Conservation (phyloP, 2,329 filamentous ascomycete genomes). For the Aspergillus awamori region DNA sequence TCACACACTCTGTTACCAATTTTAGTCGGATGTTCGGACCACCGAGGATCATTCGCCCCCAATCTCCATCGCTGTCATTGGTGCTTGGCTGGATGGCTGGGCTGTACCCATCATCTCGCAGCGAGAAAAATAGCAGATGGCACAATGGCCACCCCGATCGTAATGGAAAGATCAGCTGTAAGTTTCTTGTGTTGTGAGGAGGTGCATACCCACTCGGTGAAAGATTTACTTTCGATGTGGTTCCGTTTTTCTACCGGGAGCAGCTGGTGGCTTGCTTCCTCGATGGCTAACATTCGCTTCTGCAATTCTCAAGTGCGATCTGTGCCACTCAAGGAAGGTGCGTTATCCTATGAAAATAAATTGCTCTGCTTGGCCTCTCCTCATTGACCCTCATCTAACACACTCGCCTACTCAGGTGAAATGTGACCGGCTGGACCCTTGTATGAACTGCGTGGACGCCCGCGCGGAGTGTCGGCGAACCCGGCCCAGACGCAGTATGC, state of each 20-base stretch:
- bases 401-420: not conserved
- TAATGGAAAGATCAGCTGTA: not conserved
- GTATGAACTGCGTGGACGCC: slow-evolving; percentile 5
- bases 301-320: not conserved
- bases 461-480: not conserved
- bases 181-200: not conserved
- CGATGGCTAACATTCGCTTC: too few species aligned
- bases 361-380: not conserved
- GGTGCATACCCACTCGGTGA: too few species aligned
- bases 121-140: not conserved
- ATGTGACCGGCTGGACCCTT: slow-evolving; percentile 5
- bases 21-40: not conserved
- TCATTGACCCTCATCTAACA: not conserved
- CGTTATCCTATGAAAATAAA: not conserved
- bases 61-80: not conserved
- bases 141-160: not conserved
- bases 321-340: not conserved
- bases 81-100: not conserved
- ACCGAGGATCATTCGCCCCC: not conserved
- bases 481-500: not conserved
- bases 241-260: too few species aligned
- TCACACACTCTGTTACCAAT: not conserved
- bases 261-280: too few species aligned
- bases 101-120: not conserved
- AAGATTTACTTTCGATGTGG: too few species aligned